Percentiles rank a stretch among this genome's conserved stretches.
Conservation (phyloP, 2,329 filamentous ascomycete species). For the Fusarium sp. region DNA sequence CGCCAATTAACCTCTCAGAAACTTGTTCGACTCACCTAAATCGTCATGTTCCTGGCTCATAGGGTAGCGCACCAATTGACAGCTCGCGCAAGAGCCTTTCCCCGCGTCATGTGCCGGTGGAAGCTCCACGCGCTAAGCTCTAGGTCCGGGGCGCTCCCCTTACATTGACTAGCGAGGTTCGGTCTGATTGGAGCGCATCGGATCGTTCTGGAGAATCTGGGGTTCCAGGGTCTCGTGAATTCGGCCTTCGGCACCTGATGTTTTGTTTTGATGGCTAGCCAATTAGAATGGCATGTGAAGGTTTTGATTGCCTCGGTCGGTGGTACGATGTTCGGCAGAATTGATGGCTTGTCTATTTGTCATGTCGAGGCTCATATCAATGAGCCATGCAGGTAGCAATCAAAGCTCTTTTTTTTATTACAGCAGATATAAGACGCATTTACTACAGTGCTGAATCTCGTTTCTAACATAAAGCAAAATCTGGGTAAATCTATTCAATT, state of each 20-base stretch:
- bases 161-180: not conserved
- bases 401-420: too few species aligned
- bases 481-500: too few species aligned
- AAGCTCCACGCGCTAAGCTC: not conserved
- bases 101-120: not conserved
- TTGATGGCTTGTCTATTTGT: too few species aligned
- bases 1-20: not conserved
- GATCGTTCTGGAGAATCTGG: not conserved
- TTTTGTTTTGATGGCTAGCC: not conserved
- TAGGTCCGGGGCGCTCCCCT: not conserved
- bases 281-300: not conserved
- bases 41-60: not conserved
- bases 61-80: not conserved
- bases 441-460: too few species aligned
- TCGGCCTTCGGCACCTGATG: not conserved
- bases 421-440: too few species aligned
- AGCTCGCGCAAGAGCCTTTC: not conserved
- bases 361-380: too few species aligned
- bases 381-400: too few species aligned
- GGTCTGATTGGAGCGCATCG: not conserved
- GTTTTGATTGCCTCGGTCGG: not conserved
- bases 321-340: rapidly evolving
- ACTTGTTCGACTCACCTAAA: not conserved
- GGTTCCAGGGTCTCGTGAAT: not conserved
- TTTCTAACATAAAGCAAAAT: too few species aligned